Conservation (phyloP, 768 basidiomycete species). For the Pleurotus salmoneostramineus region DNA sequence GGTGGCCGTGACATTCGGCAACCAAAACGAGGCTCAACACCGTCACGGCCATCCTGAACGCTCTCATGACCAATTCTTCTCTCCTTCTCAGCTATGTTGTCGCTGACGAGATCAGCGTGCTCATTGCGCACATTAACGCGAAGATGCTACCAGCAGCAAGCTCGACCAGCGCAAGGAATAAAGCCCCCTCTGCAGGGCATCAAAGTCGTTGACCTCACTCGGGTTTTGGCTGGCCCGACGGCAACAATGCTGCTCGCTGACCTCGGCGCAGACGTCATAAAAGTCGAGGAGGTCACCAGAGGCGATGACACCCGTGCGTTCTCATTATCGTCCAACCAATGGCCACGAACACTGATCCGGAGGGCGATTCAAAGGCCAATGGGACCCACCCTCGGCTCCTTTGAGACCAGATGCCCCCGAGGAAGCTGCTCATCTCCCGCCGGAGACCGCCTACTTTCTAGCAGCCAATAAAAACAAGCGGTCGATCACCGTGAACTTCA, state of each 20-base stretch:
- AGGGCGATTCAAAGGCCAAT: constrained; percentile 46
- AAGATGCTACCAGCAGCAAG: constrained; percentile 4
- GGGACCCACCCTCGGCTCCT: constrained; percentile 62
- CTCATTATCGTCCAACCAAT: background rate
- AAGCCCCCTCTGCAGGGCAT: constrained; percentile 78
- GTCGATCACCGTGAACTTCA: constrained; percentile 88
- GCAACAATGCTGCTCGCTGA: constrained; percentile 92
- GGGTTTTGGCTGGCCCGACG: constrained; percentile 88
- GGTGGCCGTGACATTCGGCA: background rate
- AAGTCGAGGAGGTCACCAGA: constrained; percentile 74
- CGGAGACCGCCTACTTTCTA: constrained; percentile 93
- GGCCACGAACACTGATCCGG: constrained; percentile 8
- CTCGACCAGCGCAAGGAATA: constrained; percentile 38
- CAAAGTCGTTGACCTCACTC: constrained; percentile 83
- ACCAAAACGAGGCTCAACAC: background rate
- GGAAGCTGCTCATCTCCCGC: constrained; percentile 62
- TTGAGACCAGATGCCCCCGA: constrained; percentile 41
- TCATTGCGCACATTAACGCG: background rate
- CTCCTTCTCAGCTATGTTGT: background rate
- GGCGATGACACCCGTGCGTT: constrained; percentile 88
- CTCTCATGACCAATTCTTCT: background rate
- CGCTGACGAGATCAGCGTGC: background rate
- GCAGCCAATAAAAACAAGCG: constrained; percentile 86
- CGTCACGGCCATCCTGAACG: too few species aligned
- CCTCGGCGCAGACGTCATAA: constrained; percentile 90